phyloP scores from a whole-genome alignment of 257 asterid genomes.

The Ajuga chamaepitys region DNA sequence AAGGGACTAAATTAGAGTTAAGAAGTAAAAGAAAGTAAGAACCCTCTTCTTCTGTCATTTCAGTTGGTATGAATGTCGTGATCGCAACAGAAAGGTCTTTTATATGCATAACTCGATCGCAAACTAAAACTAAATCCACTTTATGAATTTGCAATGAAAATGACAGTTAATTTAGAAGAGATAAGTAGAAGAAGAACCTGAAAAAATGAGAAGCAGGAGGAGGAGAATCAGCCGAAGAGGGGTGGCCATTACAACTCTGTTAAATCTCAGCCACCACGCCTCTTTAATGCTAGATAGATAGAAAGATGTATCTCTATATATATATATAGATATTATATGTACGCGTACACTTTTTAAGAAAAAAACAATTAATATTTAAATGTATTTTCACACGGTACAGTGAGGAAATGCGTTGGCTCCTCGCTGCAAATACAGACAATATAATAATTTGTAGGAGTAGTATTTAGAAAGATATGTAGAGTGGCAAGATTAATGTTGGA shows the following conservation, averaged over 20 bases:
- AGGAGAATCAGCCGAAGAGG: constrained; percentile 28
- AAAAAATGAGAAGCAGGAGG: constrained; percentile 32
- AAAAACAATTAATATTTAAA: not conserved
- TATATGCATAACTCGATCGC: no score
- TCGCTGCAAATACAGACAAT: no score
- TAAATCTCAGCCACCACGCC: constrained; percentile 38
- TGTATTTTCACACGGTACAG: not conserved
- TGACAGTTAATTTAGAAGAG: not conserved
- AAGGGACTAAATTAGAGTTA: no score
- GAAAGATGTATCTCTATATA: not conserved
- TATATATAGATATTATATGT: not conserved
- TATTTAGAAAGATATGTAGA: no score
- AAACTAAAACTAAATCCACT: no score
- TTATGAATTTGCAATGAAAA: no score
- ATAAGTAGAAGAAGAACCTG: constrained; percentile 40
- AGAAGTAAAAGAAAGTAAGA: no score
- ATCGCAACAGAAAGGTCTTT: no score
- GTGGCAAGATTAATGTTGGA: no score
- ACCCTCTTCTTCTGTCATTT: no score
- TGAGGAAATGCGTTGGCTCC: constrained; percentile 7
- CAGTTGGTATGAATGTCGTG: no score
- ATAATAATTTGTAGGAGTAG: no score
- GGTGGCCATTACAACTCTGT: constrained; percentile 57
- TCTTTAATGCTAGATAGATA: constrained; percentile 7
- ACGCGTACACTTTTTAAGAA: constrained; percentile 6